Evolutionary conservation across 202 grass and related monocot genomes (phyloP), one percentile per base, ranked within the genome.

Genomic region (Brachypodium distachyon): DNA sequence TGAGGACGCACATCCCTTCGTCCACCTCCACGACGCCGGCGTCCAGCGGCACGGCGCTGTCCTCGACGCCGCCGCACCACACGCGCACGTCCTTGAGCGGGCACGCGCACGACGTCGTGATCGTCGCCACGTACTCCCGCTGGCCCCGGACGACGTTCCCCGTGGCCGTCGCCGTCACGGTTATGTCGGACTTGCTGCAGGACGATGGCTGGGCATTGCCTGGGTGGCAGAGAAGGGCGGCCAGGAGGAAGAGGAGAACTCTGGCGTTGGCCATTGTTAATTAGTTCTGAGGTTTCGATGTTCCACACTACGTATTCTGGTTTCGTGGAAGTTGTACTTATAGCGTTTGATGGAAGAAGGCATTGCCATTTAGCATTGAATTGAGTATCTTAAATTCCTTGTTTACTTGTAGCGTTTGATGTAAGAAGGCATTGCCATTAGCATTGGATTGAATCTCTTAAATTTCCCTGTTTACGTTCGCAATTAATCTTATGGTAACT

Each of bases 1-100:
- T 70, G 39, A 80, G 64, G 39, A 70, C 52, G 77, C 77, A 80
- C 18, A 70, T 32, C 52, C 64, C 51, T 0, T 80, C 64, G 39
- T 25, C 12, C 49, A 48, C 39, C 38, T 70, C 77, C 27, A 80
- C 77, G 39, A 17, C 34, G 52, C 51, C 25, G 0, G n/a, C 7
- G 39, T 80, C 64, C 52, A 25, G 13, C 18, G 64, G 27, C 51
- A 6, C 64, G 6, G 64, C 16, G 48, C 64, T 55, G 64, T 69
- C 28, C 50, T 80, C 49, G 0, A 80, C 4, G 40, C 77, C 64
- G 12, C 28, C 27, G 52, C 77, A 80, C 51, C 51, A 59, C n/a
- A 70, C 64, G 39, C 14, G 77, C 39, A 70, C 64, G 26, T 17
- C 39, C 4, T 11, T 46, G 38, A 80, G 17, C 8, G 12, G 37